phyloP scores from a whole-genome alignment of 345 rosid genomes.

The Pseudoturritis turrita region DNA sequence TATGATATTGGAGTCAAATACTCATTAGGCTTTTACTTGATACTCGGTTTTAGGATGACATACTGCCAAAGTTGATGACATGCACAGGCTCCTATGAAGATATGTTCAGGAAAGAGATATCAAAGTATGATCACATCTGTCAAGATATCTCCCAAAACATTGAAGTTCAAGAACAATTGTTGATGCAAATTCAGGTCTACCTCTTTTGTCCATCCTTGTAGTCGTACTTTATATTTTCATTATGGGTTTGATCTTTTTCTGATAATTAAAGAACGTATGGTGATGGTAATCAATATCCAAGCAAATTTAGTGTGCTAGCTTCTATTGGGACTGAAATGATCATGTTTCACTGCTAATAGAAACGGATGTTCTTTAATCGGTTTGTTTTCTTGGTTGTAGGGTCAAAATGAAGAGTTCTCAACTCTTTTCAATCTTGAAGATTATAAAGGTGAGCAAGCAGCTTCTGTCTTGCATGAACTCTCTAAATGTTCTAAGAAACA shows the following conservation, averaged over 20 bases:
- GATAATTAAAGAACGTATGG: neutral
- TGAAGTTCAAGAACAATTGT: slow-evolving; percentile 80
- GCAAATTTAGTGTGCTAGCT: neutral
- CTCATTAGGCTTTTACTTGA: slow-evolving; percentile 11
- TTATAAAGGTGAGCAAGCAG: slow-evolving; percentile 65
- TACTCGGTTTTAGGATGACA: slow-evolving; percentile 72
- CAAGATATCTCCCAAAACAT: slow-evolving; percentile 85
- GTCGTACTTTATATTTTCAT: neutral
- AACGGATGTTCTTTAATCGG: slow-evolving; percentile 12
- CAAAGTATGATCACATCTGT: slow-evolving; percentile 82
- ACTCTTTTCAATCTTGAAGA: slow-evolving; percentile 88
- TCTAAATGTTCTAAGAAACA: neutral
- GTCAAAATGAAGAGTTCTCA: slow-evolving; percentile 80
- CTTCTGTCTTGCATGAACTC: slow-evolving; percentile 18
- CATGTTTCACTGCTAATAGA: slow-evolving; percentile 5
- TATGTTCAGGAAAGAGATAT: slow-evolving; percentile 90
- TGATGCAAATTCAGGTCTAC: slow-evolving; percentile 88
- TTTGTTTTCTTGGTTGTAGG: slow-evolving; percentile 43
- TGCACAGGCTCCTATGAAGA: slow-evolving; percentile 83
- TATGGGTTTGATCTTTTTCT: neutral
- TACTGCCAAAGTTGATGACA: slow-evolving; percentile 95
- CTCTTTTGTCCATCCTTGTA: slow-evolving; percentile 3
- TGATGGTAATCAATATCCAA: neutral
- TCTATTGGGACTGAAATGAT: slow-evolving; percentile 7
- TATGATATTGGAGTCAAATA: neutral